Evolutionary conservation across 257 asterid species (phyloP), one percentile per base, ranked within the genome.

Genomic region (Linderniella brevidens): DNA sequence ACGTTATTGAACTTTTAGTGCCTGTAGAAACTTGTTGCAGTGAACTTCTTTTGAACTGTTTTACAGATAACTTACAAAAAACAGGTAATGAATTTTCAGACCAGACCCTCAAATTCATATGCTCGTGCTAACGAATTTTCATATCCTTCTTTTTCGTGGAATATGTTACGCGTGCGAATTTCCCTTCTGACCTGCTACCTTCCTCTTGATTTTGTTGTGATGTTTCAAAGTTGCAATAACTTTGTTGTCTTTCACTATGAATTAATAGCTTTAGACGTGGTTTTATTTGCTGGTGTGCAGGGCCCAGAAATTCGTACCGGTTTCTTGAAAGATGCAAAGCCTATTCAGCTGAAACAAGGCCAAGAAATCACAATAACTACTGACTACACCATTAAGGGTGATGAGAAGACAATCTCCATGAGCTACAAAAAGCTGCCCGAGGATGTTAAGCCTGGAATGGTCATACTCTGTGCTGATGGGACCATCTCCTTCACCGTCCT

Each of bases 271-370:
- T 25, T 25, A 25, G 43, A 10, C 13, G 15, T 13, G 15, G 15
- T 39, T 3, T 39, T 39, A 17, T 54, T 15, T 20, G 32, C 53
- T 19, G 16, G 9, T 49, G 53, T 38, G 13, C 62, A 77, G 87
- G 87, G 87, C 20, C 87, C 87, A 17, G 87, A 77, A 63, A 77
- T 77, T 54, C 76, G 87, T 18, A 77, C 87, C 8, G 87, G 87
- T 29, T 66, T 71, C 49, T 55, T 77, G 77, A 71, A 71, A 57
- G 82, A 77, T 59, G 78, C 43, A 14, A 77, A 74, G 70, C 80
- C 80, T 11, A 67, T 77, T 13, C 87, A 74, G 41, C 56, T 77
- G 57, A 77, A 57, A 57, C 77, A 74, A 64, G 87, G 87, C 4
- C 71, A 66, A 12, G 87, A 77, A 64, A 74, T 77, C 71, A 74